Percentiles rank a stretch among this genome's conserved stretches.
Conservation (phyloP, 805 yeast species). For the Monosporozyma siamensis region DNA sequence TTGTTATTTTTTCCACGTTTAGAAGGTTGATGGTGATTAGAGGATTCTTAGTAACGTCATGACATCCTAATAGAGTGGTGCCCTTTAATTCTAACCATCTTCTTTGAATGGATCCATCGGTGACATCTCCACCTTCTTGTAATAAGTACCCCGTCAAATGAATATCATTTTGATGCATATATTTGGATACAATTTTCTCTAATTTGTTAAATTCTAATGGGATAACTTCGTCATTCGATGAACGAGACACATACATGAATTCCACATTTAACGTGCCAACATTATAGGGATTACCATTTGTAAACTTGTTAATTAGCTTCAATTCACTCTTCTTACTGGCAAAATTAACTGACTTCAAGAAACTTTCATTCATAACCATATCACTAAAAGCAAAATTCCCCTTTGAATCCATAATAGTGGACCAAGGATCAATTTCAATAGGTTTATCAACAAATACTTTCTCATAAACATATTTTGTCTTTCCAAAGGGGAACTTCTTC, state of each 20-base stretch:
- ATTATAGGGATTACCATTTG: slow-evolving; percentile 36
- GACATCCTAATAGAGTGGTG: slow-evolving; percentile 62
- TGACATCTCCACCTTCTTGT: slow-evolving; percentile 88
- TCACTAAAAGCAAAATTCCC: slow-evolving; percentile 83
- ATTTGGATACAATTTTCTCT: slow-evolving; percentile 33
- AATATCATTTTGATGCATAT: slow-evolving; percentile 28
- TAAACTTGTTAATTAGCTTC: slow-evolving; percentile 65
- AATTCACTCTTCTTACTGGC: slow-evolving; percentile 5
- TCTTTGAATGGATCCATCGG: slow-evolving; percentile 38
- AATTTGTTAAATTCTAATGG: slow-evolving; percentile 59
- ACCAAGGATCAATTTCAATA: slow-evolving; percentile 48
- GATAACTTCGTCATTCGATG: slow-evolving; percentile 48
- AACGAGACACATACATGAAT: slow-evolving; percentile 60
- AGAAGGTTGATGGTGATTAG: slow-evolving; percentile 67
- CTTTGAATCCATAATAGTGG: slow-evolving; percentile 56
- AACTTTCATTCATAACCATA: slow-evolving; percentile 32
- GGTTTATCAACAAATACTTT: slow-evolving; percentile 43
- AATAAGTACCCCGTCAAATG: slow-evolving; percentile 58
- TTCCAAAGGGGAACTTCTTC: slow-evolving; percentile 23
- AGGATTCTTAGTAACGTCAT: slow-evolving; percentile 56
- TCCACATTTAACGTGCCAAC: slow-evolving; percentile 58
- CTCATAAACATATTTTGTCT: slow-evolving; percentile 31
- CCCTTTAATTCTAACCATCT: slow-evolving; percentile 68
- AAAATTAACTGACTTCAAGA: slow-evolving; percentile 12
- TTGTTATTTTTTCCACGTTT: slow-evolving; percentile 43